A percentile compares a stretch with the other conserved stretches of the same genome.
Conservation (phyloP, 1,284 basidiomycete genomes). For the Pseudomicrostroma phylloplanum region DNA sequence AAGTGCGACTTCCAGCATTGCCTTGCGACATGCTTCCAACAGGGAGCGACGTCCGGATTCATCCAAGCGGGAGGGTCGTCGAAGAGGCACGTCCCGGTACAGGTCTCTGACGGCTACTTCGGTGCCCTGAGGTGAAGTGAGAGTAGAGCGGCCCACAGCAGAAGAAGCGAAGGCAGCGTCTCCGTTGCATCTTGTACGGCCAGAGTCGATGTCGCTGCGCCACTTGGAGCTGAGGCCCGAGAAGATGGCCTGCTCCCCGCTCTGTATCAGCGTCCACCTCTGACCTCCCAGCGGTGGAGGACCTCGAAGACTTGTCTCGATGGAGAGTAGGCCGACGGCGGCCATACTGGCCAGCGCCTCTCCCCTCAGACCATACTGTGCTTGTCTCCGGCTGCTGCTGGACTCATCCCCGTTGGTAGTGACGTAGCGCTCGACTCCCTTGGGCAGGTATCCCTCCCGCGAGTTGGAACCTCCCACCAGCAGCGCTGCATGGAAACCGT, state of each 20-base stretch:
- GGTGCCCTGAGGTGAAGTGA: neutral
- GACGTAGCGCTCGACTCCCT: conserved; percentile 4
- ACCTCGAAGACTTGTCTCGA: neutral
- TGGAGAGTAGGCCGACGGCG: neutral
- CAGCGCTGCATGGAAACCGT: neutral
- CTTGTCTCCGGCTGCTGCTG: neutral
- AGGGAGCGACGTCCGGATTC: neutral
- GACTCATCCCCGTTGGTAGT: neutral
- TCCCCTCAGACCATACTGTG: neutral
- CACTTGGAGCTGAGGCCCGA: neutral
- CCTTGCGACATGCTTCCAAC: neutral
- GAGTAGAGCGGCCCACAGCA: neutral
- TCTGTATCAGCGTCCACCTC: conserved; percentile 2
- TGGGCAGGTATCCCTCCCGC: neutral
- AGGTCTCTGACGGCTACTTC: neutral
- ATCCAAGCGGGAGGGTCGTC: neutral
- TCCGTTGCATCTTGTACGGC: no score
- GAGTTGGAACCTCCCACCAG: neutral
- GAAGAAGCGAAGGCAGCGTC: neutral
- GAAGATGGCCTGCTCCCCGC: neutral
- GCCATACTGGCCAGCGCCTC: conserved; percentile 6
- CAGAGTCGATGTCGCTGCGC: no score
- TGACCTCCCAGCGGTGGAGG: neutral
- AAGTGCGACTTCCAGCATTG: neutral
- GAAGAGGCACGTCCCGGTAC: neutral